Conservation (phyloP, 768 basidiomycete genomes). For the Rhodosporidiobolus sp. region DNA sequence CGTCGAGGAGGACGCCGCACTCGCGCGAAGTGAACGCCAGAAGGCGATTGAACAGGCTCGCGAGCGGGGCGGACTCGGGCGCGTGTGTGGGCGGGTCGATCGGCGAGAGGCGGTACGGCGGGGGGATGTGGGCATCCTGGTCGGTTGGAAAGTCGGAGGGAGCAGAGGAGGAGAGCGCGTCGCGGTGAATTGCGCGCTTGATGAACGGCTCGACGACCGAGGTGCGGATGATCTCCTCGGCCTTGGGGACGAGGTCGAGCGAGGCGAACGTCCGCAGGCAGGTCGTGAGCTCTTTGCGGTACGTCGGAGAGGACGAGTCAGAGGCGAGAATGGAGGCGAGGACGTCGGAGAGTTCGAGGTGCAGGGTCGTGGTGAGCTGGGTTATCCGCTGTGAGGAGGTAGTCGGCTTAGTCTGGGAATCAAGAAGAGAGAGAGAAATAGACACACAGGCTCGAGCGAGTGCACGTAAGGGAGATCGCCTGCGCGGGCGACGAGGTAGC, state of each 20-base stretch:
- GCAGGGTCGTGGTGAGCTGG: slow-evolving; percentile 76
- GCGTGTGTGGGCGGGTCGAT: slow-evolving; percentile 49
- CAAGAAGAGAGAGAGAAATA: slow-evolving; percentile 44
- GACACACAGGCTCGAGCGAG: slow-evolving; percentile 75
- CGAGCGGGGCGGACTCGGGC: slow-evolving; percentile 65
- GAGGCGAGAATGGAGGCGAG: slow-evolving; percentile 63
- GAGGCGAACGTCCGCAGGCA: slow-evolving; percentile 73
- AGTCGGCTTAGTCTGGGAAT: neutral
- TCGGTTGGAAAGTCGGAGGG: slow-evolving; percentile 11
- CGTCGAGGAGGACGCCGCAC: slow-evolving; percentile 68
- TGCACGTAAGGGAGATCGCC: slow-evolving; percentile 77
- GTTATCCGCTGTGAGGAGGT: slow-evolving; percentile 65
- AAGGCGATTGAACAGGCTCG: slow-evolving; percentile 73
- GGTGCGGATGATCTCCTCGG: slow-evolving; percentile 76
- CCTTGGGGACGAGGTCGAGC: slow-evolving; percentile 76
- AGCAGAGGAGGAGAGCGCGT: slow-evolving; percentile 25
- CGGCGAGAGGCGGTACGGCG: slow-evolving; percentile 27
- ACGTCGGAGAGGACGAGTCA: slow-evolving; percentile 46
- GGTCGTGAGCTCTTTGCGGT: slow-evolving; percentile 61
- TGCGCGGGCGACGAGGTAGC: slow-evolving; percentile 85
- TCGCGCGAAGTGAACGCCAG: slow-evolving; percentile 77
- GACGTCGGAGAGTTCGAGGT: slow-evolving; percentile 77
- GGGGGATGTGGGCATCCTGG: neutral
- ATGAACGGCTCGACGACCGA: slow-evolving; percentile 73
- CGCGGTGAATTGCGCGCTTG: slow-evolving; percentile 53